Evolutionary conservation across 1,139 yeast species (phyloP), one percentile per base, ranked within the genome.

Genomic region (Candida frijolesensis): DNA sequence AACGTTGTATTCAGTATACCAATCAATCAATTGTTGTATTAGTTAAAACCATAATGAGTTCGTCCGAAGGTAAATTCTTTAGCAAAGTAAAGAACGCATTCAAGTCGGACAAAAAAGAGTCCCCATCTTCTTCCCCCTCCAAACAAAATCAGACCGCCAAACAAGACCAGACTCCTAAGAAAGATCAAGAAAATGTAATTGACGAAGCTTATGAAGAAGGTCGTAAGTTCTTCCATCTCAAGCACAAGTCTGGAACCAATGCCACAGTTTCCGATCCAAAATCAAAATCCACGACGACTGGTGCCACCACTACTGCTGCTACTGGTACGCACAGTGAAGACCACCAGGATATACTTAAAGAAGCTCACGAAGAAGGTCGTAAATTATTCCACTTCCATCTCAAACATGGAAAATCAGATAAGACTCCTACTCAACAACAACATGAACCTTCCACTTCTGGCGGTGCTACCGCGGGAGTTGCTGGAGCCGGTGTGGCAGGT

Each of bases 71-170:
- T 32, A 52, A 65, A 49, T 59, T 68, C 52, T 54, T 70, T 45
- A 53, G 56, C 44, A 64, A 71, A 54, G 53, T 72, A 51, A 62
- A 64, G 57, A 61, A 71, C 46, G 65, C 72, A 18, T 65, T 70
- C 60, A 60, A 54, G 44, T 60, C 66, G 22, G 54, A 51, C 29
- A 50, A 51, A 38, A 57, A 49, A 34, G 41, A 47, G 9, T 41
- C 53, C 15, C 33, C 49, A 7, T 35, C 58, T 37, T 22, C 53
- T 27, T 49, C 58, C 15, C 44, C 55, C n/a, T 16, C 44, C 27
- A 27, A 25, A 14, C 29, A 25, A 6, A 25, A 25, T 25, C 29
- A 25, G 29, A 25, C 29, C 29, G 2, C 29, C 10, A 25, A 25
- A 25, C 29, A 25, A 25, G 29, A 25, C 29, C 29, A 25, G 10